Conservation (phyloP, 176 grass and related monocot species). For the Triticum dicoccoides region DNA sequence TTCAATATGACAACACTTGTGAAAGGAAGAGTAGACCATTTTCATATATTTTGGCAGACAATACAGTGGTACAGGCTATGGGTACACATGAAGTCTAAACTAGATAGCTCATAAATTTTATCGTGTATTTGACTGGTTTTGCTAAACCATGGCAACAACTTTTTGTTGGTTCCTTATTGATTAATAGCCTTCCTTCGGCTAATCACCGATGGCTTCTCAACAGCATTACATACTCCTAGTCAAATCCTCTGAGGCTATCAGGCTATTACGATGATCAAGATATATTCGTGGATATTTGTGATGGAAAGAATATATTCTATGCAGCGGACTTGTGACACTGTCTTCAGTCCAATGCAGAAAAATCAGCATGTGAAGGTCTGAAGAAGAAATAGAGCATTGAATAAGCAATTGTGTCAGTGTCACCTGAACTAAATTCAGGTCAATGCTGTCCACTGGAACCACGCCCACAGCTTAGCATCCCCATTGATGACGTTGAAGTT, state of each 20-base stretch:
- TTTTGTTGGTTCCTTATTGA: too few relatives aligned
- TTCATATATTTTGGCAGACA: not conserved
- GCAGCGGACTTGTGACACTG: not conserved
- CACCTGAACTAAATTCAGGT: not conserved
- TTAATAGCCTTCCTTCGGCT: too few relatives aligned
- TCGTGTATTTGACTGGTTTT: too few relatives aligned
- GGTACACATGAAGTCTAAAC: not conserved
- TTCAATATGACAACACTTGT: not conserved
- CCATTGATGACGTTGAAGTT: not conserved
- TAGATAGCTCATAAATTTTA: not conserved
- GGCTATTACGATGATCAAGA: too few relatives aligned
- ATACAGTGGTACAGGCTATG: not conserved
- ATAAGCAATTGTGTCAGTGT: not conserved
- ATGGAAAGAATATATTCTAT: not conserved
- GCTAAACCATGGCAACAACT: too few relatives aligned
- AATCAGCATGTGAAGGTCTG: not conserved
- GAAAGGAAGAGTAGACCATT: not conserved
- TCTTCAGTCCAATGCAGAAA: not conserved
- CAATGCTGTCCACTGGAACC: not conserved
- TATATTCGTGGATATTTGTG: too few relatives aligned
- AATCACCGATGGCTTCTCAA: too few relatives aligned
- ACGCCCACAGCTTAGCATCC: not conserved
- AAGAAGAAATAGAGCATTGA: not conserved
- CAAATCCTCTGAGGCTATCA: too few relatives aligned
- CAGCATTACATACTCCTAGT: too few relatives aligned